Evolutionary conservation across 2,329 filamentous ascomycete species (phyloP), one percentile per base, ranked within the genome.

Genomic region (Aspergillus ruber): DNA sequence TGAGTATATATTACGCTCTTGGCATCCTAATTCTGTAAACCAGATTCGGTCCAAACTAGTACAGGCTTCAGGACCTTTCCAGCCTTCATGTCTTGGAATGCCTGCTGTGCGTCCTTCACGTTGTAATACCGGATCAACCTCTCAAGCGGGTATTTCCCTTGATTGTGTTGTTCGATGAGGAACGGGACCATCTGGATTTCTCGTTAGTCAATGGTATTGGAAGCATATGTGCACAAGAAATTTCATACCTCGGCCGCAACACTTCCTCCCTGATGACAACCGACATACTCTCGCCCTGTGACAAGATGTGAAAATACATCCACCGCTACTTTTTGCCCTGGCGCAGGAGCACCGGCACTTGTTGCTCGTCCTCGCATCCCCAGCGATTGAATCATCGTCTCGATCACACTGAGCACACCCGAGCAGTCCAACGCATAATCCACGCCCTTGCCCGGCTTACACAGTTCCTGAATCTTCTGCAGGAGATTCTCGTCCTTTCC

Each of bases 101-200:
- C 60, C 42, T 44, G 33, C 35, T 52, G 52, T 18, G 56, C 58
- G 3, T 65, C 56, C 15, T 55, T 54, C 12, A 68, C 69, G 40
- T 67, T 52, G 56, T 76, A 74, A 6, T 66, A 64, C 57, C 70
- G 73, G 51, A 73, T 64, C 33, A 78, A 49, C 52, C 70, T 68
- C 32, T 77, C 70, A 15, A 77, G 64, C 0, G 74, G 74, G 46
- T 78, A 75, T 50, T 64, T 70, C 8, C 74, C 75, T 46, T 73
- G 63, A 3, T 62, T 55, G 50, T 74, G 73, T 70, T 74, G 75
- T 44, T 72, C 56, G n/a, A 78, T 73, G 67, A 77, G 64, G 54
- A 72, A 64, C 0, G 75, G 74, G 10, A 78, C 33, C 43, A 53
- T 50, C 50, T 53, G 12, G 17, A 21, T 13, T 36, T 7, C 6